Evolutionary conservation across 805 yeast genomes (phyloP).

Genomic region (Yarrowia hollandica): DNA sequence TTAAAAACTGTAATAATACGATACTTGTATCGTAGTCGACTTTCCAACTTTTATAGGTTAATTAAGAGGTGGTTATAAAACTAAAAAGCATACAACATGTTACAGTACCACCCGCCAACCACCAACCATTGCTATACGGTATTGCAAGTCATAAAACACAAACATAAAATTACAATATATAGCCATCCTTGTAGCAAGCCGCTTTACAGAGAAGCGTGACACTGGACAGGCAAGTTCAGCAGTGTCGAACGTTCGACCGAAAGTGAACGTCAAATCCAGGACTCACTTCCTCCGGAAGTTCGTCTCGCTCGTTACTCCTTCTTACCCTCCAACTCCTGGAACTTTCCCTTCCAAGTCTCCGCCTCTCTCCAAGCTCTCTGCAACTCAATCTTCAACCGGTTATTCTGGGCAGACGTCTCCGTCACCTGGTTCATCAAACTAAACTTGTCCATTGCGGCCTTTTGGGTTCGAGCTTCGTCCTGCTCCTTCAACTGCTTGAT

Average conservation of each 20-base stretch:
- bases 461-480: constrained; percentile 85
- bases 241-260: too few species aligned
- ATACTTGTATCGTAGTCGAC: too few species aligned
- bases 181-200: neutral
- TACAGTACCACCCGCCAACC: too few species aligned
- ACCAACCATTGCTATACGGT: too few species aligned
- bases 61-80: too few species aligned
- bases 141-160: too few species aligned
- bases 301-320: neutral
- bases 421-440: constrained; percentile 87
- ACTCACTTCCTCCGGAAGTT: neutral
- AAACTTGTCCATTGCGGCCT: constrained; percentile 92
- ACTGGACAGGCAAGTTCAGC: too few species aligned
- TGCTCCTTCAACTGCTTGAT: constrained; percentile 87
- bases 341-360: constrained; percentile 67
- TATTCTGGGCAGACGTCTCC: constrained; percentile 81
- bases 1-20: too few species aligned
- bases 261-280: too few species aligned
- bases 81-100: too few species aligned
- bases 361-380: constrained; percentile 91
- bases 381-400: constrained; percentile 80
- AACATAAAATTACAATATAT: constrained; percentile 20
- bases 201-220: too few species aligned
- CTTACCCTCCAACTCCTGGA: constrained; percentile 30
- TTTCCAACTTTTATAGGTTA: too few species aligned